A percentile compares a stretch with the other conserved stretches of the same genome.
phyloP scores from a whole-genome alignment of 2,329 filamentous ascomycete species.

The Herpotrichia juniperi region DNA sequence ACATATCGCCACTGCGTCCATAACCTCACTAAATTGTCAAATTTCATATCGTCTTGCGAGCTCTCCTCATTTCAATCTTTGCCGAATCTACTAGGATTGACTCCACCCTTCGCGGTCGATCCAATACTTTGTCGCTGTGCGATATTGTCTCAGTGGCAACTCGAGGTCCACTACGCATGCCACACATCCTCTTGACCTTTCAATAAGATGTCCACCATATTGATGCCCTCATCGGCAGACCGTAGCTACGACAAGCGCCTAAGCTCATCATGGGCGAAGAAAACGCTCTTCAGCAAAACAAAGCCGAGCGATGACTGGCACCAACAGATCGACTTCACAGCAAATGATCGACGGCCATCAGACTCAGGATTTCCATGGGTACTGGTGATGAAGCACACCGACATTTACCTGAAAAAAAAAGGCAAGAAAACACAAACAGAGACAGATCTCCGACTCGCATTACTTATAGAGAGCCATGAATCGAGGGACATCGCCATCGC shows the following conservation, averaged over 20 bases:
- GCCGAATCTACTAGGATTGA: too few relatives aligned
- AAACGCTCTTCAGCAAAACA: conserved; percentile 27
- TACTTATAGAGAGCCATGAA: conserved; percentile 27
- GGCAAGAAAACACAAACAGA: conserved; percentile 32
- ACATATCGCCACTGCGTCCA: neutral
- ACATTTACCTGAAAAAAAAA: conserved; percentile 38
- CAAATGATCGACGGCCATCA: conserved; percentile 28
- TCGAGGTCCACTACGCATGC: neutral
- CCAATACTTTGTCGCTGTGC: neutral
- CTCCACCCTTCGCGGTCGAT: neutral
- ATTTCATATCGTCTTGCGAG: neutral
- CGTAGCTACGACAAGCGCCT: conserved; percentile 13
- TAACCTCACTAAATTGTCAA: neutral
- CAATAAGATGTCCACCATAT: neutral
- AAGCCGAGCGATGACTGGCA: conserved; percentile 39
- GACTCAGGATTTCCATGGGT: conserved; percentile 31
- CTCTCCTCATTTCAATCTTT: too few relatives aligned
- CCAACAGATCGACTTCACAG: conserved; percentile 28
- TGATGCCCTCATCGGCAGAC: conserved; percentile 7
- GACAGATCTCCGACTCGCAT: conserved; percentile 24
- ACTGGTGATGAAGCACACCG: conserved; percentile 28
- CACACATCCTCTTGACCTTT: neutral
- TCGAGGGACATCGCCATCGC: conserved; percentile 36
- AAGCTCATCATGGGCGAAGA: conserved; percentile 20
- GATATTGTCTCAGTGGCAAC: neutral